Base-by-base conservation (phyloP, 139 green algal species). In the Zygnema circumcarinatum region DNA sequence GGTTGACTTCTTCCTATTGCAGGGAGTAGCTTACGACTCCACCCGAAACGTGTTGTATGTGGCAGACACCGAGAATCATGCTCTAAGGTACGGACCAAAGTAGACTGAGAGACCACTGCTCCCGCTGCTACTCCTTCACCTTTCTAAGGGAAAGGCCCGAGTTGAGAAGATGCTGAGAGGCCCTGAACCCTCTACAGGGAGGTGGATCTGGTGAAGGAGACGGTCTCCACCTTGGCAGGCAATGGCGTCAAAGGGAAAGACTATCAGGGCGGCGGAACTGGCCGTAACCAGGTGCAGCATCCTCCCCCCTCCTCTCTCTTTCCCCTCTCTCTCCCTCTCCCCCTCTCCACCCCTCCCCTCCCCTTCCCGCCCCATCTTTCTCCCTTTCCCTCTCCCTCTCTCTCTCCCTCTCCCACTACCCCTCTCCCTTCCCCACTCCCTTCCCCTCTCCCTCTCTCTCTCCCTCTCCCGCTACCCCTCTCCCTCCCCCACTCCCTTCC, bases 61-160 rank as follows among this genome's bases (percentile, higher is more conserved):
- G 40, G 93, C 92, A 1, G 94, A 96, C 85, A 96, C 94, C 1
- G 94, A 97, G 74, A 94, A 94, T 42, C 94, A 97, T 62, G 94
- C 94, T 2, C 67, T 96, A 33, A 67, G 94, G 53, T 41, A 75
- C 16, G 47, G n/a, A n/a, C n/a, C n/a, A n/a, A n/a, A n/a, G n/a
- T n/a, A n/a, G n/a, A n/a, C n/a, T n/a, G n/a, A n/a, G n/a, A n/a
- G n/a, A n/a, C n/a, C n/a, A n/a, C n/a, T n/a, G n/a, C n/a, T n/a
- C n/a, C n/a, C n/a, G n/a, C n/a, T n/a, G n/a, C n/a, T n/a, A n/a
- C n/a, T n/a, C n/a, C n/a, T n/a, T n/a, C n/a, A n/a, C n/a, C n/a
- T n/a, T n/a, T n/a, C n/a, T n/a, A n/a, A n/a, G n/a, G n/a, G n/a
- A n/a, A n/a, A n/a, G n/a, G n/a, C n/a, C n/a, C n/a, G n/a, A n/a